These are phyloP conservation scores for Fusarium multiceps DNA, from an alignment of 2,329 filamentous ascomycete species.

Conservation along the genomic window DNA sequence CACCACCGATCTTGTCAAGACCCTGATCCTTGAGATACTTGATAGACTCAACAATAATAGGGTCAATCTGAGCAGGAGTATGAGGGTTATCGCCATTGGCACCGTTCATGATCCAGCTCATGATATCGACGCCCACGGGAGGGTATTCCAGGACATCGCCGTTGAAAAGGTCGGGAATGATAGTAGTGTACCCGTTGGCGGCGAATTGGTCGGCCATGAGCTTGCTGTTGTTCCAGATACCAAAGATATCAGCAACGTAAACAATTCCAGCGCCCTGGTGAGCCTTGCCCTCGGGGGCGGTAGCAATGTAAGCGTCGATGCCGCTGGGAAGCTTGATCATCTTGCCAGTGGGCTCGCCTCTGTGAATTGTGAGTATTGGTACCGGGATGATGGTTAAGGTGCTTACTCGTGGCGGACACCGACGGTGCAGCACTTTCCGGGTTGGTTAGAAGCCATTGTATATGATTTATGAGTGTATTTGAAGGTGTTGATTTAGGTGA, in stretches of 20 bases:
- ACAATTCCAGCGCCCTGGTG: conserved; percentile 49
- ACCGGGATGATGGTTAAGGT: neutral
- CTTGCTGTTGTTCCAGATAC: conserved; percentile 55
- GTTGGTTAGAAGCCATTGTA: conserved; percentile 65
- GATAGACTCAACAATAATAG: conserved; percentile 54
- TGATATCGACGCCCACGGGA: conserved; percentile 47
- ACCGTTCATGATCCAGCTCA: conserved; percentile 54
- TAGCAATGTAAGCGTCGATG: conserved; percentile 64
- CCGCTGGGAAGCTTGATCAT: conserved; percentile 58
- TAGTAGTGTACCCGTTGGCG: conserved; percentile 53
- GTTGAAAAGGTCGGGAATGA: conserved; percentile 55
- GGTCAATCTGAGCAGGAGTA: conserved; percentile 48
- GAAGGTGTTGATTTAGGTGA: neutral
- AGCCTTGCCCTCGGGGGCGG: conserved; percentile 50
- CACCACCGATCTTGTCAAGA: conserved; percentile 64
- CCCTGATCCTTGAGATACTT: conserved; percentile 66
- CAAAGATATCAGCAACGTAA: conserved; percentile 53
- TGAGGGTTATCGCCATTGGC: conserved; percentile 61
- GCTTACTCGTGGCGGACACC: conserved; percentile 66
- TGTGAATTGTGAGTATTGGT: conserved; percentile 40
- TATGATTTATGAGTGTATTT: neutral
- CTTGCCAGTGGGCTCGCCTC: conserved; percentile 61
- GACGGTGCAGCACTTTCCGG: conserved; percentile 63
- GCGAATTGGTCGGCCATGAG: conserved; percentile 56
- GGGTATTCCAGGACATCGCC: conserved; percentile 49